phyloP scores from a whole-genome alignment of 805 yeast genomes.

The Wickerhamiella vanderwaltii region DNA sequence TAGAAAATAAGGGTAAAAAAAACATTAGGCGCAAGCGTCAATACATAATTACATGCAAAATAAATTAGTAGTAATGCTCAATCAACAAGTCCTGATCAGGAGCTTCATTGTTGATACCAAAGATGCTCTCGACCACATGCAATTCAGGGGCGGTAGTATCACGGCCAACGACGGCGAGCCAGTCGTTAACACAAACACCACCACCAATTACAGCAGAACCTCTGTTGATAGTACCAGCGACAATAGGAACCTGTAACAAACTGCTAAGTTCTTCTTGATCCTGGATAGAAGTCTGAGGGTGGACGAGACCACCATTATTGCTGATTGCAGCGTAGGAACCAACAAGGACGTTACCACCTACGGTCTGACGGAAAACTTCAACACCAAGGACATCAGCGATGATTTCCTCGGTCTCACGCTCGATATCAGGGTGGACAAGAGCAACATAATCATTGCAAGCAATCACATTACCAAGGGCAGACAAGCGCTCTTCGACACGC shows the following conservation, averaged over 20 bases:
- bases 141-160: constrained; percentile 98
- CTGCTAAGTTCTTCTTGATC: constrained; percentile 98
- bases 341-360: constrained; percentile 94
- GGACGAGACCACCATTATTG: constrained; percentile 97
- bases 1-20: no score
- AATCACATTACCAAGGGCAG: constrained; percentile 94
- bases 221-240: constrained; percentile 96
- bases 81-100: constrained; percentile 32
- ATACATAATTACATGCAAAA: constrained; percentile 7
- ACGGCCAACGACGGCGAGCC: constrained; percentile 92
- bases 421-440: constrained; percentile 96
- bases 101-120: constrained; percentile 34
- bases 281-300: constrained; percentile 92
- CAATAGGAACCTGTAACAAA: constrained; percentile 89
- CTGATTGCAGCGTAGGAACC: constrained; percentile 93
- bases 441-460: constrained; percentile 99
- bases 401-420: constrained; percentile 96
- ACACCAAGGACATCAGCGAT: constrained; percentile 97
- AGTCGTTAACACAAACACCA: constrained; percentile 97
- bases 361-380: constrained; percentile 97
- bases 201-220: constrained; percentile 98
- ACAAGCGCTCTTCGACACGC: constrained; percentile 93
- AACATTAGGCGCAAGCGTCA: no score
- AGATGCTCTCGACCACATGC: constrained; percentile 91
- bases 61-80: constrained; percentile 28